Conservation (phyloP, 768 basidiomycete species). For the Pleurotus citrinopileatus region DNA sequence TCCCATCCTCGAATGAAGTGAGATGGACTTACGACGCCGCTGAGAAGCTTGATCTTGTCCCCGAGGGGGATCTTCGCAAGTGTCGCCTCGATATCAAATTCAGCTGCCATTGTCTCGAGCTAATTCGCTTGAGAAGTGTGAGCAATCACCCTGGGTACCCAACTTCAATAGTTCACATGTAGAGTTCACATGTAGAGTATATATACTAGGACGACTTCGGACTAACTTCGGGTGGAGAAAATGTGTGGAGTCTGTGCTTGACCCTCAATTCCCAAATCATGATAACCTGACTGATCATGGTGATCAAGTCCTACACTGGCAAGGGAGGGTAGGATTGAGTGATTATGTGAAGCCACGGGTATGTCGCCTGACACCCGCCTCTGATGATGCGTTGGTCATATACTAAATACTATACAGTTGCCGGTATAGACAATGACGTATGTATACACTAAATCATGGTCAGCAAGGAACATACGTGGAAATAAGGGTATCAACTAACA, state of each 20-base stretch:
- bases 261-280: background rate
- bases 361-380: no score
- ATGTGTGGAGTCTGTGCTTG: background rate
- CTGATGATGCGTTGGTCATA: no score
- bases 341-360: background rate
- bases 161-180: no score
- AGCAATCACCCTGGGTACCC: no score
- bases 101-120: constrained; percentile 19
- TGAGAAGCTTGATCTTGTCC: constrained; percentile 44
- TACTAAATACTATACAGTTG: no score
- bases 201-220: background rate
- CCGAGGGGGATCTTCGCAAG: constrained; percentile 33
- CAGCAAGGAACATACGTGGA: background rate
- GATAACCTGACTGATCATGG: background rate
- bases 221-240: background rate
- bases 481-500: background rate
- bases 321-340: background rate
- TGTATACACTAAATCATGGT: no score
- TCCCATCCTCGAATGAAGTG: background rate
- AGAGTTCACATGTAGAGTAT: background rate
- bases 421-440: no score
- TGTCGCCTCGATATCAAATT: constrained; percentile 33
- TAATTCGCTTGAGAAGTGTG: background rate
- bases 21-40: constrained; percentile 30
- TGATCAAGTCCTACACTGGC: no score